Evolutionary conservation across 2,329 filamentous ascomycete species (phyloP).

Genomic region (Fusarium nodosum): DNA sequence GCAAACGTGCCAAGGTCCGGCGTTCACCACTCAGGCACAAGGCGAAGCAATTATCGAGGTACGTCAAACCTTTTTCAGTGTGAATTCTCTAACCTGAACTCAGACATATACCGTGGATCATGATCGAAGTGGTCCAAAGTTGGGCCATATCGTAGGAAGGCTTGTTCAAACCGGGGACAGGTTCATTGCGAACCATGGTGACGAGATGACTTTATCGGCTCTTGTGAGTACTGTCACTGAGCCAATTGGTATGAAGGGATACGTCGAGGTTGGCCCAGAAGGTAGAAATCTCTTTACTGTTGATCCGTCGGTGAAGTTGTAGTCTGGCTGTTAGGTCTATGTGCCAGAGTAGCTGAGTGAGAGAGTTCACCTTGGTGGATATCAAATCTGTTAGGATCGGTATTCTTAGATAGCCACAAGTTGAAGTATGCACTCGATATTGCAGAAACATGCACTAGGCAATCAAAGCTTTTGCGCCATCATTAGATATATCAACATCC

Average conservation of each 20-base stretch:
- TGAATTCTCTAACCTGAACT: not conserved
- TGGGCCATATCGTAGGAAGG: conserved; percentile 45
- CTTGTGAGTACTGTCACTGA: conserved; percentile 32
- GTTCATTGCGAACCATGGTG: conserved; percentile 50
- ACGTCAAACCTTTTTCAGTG: rapidly evolving
- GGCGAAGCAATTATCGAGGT: conserved; percentile 49
- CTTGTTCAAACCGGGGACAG: conserved; percentile 39
- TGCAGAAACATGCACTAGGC: rapidly evolving
- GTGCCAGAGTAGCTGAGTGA: no score
- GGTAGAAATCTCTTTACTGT: conserved; percentile 10
- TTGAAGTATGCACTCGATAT: not conserved
- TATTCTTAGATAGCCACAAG: not conserved
- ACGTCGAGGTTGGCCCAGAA: not conserved
- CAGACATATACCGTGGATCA: conserved; percentile 54
- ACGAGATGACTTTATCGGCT: conserved; percentile 32
- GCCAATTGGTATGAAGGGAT: conserved; percentile 36
- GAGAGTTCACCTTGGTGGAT: rapidly evolving
- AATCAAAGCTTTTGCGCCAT: rapidly evolving
- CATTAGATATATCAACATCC: not conserved
- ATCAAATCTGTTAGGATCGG: no score
- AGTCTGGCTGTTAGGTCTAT: not conserved
- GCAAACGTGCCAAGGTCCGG: conserved; percentile 19
- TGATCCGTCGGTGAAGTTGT: conserved; percentile 1
- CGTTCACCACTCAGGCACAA: conserved; percentile 34
- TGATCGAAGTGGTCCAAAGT: conserved; percentile 38